phyloP scores from a whole-genome alignment of 768 basidiomycete genomes.

The Tulasnella sp. region DNA sequence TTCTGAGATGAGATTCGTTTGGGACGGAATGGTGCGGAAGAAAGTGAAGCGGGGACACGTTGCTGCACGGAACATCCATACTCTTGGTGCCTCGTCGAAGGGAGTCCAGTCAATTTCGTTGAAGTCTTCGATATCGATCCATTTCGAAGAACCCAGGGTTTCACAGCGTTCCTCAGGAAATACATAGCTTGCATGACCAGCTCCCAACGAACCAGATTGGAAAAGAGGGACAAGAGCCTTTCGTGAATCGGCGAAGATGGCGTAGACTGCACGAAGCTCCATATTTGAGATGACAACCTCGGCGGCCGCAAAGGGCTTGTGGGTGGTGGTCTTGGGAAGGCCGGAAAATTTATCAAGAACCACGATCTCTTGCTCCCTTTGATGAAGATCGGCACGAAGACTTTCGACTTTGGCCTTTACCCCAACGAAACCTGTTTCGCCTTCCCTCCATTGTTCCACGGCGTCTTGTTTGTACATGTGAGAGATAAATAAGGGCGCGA shows the following conservation, averaged over 20 bases:
- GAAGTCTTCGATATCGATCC: constrained; percentile 77
- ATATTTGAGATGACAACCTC: constrained; percentile 70
- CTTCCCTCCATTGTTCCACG: constrained; percentile 67
- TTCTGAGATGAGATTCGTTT: not conserved
- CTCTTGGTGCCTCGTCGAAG: constrained; percentile 36
- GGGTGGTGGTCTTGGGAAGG: constrained; percentile 39
- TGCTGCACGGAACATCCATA: constrained; percentile 63
- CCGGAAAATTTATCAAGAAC: constrained; percentile 45
- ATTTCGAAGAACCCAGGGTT: constrained; percentile 25
- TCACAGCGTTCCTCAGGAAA: constrained; percentile 4
- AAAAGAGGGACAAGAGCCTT: constrained; percentile 37
- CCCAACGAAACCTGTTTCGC: constrained; percentile 69
- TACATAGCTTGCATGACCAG: constrained; percentile 12
- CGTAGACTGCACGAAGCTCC: constrained; percentile 67
- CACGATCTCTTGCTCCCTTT: constrained; percentile 70
- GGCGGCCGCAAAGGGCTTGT: constrained; percentile 80
- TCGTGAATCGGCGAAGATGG: constrained; percentile 60
- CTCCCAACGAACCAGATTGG: constrained; percentile 29
- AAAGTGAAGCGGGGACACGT: constrained; percentile 75
- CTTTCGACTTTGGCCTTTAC: constrained; percentile 72
- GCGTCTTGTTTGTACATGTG: constrained; percentile 80
- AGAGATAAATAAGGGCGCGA: constrained; percentile 70
- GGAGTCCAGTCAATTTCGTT: constrained; percentile 63
- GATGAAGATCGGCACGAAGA: constrained; percentile 85
- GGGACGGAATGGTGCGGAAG: constrained; percentile 35